phyloP scores from a whole-genome alignment of 108 stramenopile species.

The Fragilaria radians region DNA sequence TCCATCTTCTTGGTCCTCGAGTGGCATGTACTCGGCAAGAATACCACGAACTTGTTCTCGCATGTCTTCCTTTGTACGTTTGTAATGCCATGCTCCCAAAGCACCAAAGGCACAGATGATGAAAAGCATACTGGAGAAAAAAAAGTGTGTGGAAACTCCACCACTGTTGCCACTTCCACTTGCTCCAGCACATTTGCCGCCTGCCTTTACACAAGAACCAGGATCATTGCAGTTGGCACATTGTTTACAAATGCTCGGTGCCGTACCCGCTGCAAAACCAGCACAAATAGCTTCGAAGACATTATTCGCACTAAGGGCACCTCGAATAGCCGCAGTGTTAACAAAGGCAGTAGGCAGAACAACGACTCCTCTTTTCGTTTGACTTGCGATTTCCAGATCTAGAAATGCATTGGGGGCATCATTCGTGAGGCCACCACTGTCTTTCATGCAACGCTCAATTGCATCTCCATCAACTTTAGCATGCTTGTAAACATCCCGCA shows the following conservation, averaged over 20 bases:
- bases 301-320: constrained; percentile 49
- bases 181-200: background rate
- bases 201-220: constrained; percentile 16
- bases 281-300: constrained; percentile 90
- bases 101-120: constrained; percentile 30
- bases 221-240: constrained; percentile 30
- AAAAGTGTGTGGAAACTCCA: constrained; percentile 28
- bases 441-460: constrained; percentile 83
- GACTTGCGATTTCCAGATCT: constrained; percentile 55
- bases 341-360: constrained; percentile 80
- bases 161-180: background rate
- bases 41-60: constrained; percentile 85
- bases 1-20: constrained; percentile 1
- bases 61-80: constrained; percentile 73
- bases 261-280: constrained; percentile 71
- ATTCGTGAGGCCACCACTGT: constrained; percentile 58
- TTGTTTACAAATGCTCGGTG: constrained; percentile 55
- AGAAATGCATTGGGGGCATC: constrained; percentile 57
- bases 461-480: constrained; percentile 43
- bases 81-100: constrained; percentile 70
- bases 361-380: constrained; percentile 56
- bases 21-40: constrained; percentile 72
- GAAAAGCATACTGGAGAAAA: constrained; percentile 34
- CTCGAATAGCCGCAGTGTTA: constrained; percentile 83
- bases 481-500: constrained; percentile 61